Conservation (phyloP, 768 basidiomycete species). For the Tephrocybe rancida region DNA sequence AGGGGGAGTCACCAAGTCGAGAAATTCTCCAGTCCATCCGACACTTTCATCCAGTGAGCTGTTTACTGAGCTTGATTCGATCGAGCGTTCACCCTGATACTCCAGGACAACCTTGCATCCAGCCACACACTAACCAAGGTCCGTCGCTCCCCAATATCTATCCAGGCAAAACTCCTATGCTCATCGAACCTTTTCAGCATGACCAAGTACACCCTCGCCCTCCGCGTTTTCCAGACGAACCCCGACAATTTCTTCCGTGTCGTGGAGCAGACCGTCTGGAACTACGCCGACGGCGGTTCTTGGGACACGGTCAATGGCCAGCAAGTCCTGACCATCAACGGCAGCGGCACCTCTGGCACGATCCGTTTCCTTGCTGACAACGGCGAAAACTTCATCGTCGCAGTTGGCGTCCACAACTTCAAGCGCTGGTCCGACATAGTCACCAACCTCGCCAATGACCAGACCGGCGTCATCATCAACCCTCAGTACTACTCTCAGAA, state of each 20-base stretch:
- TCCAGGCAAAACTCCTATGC: background rate
- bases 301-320: slow-evolving; percentile 25
- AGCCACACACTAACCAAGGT: background rate
- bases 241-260: slow-evolving; percentile 20
- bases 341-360: slow-evolving; percentile 41
- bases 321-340: slow-evolving; percentile 32
- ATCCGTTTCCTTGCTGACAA: slow-evolving; percentile 31
- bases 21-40: background rate
- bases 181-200: background rate
- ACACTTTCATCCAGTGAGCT: background rate
- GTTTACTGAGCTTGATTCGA: background rate
- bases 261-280: slow-evolving; percentile 35
- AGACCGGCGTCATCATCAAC: slow-evolving; percentile 28
- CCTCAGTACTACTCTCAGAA: slow-evolving; percentile 26
- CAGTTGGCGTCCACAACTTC: slow-evolving; percentile 41
- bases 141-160: background rate
- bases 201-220: background rate
- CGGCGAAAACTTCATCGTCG: slow-evolving; percentile 33
- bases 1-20: background rate
- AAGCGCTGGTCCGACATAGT: slow-evolving; percentile 41
- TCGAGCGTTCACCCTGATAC: background rate
- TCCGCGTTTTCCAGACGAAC: background rate
- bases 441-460: slow-evolving; percentile 24
- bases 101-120: background rate
- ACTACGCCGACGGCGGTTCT: slow-evolving; percentile 34